These are phyloP conservation scores for Paramecium sonneborni DNA, from an alignment of 73 alveolate species.

Conservation along the genomic window DNA sequence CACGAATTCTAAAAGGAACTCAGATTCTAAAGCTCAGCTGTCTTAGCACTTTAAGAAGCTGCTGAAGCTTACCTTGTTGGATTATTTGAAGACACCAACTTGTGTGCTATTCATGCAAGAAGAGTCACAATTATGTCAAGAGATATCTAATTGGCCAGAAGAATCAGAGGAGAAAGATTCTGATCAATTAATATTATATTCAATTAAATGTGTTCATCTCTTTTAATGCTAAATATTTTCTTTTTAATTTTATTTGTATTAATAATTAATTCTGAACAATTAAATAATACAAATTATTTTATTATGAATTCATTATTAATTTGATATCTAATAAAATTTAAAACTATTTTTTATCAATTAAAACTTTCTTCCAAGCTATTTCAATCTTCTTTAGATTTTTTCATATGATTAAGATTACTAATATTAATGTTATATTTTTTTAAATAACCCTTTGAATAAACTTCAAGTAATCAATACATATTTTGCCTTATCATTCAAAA, in stretches of 20 bases:
- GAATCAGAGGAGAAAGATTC: slow-evolving; percentile 89
- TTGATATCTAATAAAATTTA: too few relatives aligned
- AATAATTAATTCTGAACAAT: too few relatives aligned
- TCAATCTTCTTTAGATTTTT: too few relatives aligned
- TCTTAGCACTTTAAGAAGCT: slow-evolving; percentile 91
- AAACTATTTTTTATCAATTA: too few relatives aligned
- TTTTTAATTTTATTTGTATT: not conserved
- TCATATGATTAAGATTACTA: too few relatives aligned
- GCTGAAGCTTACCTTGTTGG: slow-evolving; percentile 95
- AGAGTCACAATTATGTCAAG: slow-evolving; percentile 97
- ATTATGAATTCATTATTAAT: too few relatives aligned
- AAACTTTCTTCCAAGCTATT: too few relatives aligned
- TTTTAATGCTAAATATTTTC: not conserved
- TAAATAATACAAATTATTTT: too few relatives aligned
- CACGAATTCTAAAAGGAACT: slow-evolving; percentile 80
- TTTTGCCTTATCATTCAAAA: too few relatives aligned
- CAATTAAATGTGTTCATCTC: slow-evolving; percentile 30
- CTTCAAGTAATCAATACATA: too few relatives aligned
- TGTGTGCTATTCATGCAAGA: slow-evolving; percentile 98
- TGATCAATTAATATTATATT: slow-evolving; percentile 44
- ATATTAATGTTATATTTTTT: too few relatives aligned
- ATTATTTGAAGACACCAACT: slow-evolving; percentile 92
- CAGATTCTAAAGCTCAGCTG: slow-evolving; percentile 90
- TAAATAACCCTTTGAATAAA: too few relatives aligned
- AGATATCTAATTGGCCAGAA: slow-evolving; percentile 92